Conservation (phyloP, 371 early-diverging fungal genomes). For the Rhizopus delemar region DNA sequence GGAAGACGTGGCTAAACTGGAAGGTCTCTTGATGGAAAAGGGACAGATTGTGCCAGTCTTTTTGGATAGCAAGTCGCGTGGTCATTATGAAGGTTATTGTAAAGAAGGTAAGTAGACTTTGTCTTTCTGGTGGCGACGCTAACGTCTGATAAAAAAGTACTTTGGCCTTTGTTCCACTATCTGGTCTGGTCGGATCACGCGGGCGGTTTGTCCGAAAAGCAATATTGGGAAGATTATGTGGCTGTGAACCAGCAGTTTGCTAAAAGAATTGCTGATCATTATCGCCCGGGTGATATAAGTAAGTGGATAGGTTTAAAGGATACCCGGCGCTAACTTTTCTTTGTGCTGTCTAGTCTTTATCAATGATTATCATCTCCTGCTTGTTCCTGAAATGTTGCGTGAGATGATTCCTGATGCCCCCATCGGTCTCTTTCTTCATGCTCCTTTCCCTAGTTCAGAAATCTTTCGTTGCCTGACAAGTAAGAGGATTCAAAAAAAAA, state of each 20-base stretch:
- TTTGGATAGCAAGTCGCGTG: constrained; percentile 70
- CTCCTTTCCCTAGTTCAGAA: constrained; percentile 95
- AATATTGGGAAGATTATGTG: constrained; percentile 87
- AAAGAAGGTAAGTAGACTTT: constrained; percentile 65
- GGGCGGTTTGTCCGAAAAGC: constrained; percentile 64
- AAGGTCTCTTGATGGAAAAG: constrained; percentile 48
- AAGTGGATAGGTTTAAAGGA: constrained; percentile 46
- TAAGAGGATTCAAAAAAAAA: constrained; percentile 42
- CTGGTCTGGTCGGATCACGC: constrained; percentile 79
- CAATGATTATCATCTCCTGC: constrained; percentile 97
- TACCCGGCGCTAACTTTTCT: background rate
- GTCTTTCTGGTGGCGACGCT: background rate
- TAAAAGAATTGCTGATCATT: constrained; percentile 71
- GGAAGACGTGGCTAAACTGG: constrained; percentile 44
- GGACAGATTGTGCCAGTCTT: constrained; percentile 76
- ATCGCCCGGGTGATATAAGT: constrained; percentile 86
- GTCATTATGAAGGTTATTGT: constrained; percentile 91
- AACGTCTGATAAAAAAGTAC: constrained; percentile 39
- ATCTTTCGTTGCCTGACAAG: constrained; percentile 92
- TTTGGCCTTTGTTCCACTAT: constrained; percentile 99
- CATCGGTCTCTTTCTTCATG: constrained; percentile 97
- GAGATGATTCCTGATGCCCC: constrained; percentile 75
- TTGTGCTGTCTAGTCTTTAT: constrained; percentile 76
- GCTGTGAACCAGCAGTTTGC: constrained; percentile 89
- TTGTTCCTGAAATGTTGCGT: constrained; percentile 89